phyloP scores from a whole-genome alignment of 2,329 filamentous ascomycete species.

The Talaromyces sp. region DNA sequence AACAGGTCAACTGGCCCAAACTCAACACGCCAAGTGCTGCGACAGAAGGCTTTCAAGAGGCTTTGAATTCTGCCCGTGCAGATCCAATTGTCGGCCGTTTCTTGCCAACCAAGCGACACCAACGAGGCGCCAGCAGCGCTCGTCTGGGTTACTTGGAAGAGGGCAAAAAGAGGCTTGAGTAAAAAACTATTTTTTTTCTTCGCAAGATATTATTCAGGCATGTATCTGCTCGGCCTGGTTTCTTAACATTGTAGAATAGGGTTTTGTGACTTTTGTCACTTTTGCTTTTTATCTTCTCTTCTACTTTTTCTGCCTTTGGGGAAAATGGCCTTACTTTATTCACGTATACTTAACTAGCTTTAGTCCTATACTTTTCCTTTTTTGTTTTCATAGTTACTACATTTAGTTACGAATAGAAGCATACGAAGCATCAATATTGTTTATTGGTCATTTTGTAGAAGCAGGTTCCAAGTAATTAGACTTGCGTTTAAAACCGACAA shows the following conservation, averaged over 20 bases:
- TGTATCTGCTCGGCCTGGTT: neutral
- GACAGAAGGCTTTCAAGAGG: slow-evolving; percentile 81
- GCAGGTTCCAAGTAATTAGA: neutral
- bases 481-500: too few relatives aligned
- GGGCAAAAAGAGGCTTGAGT: slow-evolving; percentile 95
- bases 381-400: neutral
- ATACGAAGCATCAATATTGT: neutral
- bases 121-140: slow-evolving; percentile 76
- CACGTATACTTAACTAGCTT: neutral
- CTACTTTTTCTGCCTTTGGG: neutral
- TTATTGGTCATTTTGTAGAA: neutral
- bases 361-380: neutral
- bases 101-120: slow-evolving; percentile 58
- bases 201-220: neutral
- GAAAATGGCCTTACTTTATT: neutral
- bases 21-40: slow-evolving; percentile 84
- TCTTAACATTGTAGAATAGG: neutral
- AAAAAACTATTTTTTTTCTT: slow-evolving; percentile 15
- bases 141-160: slow-evolving; percentile 84
- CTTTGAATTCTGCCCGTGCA: slow-evolving; percentile 73
- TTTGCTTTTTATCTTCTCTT: neutral
- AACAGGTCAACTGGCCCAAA: slow-evolving; percentile 90
- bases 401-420: neutral
- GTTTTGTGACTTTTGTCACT: neutral
- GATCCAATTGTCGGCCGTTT: slow-evolving; percentile 75